A percentile compares a stretch with the other conserved stretches of the same genome.
phyloP scores from a whole-genome alignment of 2,329 filamentous ascomycete species.

The Colletotrichum aenigma region DNA sequence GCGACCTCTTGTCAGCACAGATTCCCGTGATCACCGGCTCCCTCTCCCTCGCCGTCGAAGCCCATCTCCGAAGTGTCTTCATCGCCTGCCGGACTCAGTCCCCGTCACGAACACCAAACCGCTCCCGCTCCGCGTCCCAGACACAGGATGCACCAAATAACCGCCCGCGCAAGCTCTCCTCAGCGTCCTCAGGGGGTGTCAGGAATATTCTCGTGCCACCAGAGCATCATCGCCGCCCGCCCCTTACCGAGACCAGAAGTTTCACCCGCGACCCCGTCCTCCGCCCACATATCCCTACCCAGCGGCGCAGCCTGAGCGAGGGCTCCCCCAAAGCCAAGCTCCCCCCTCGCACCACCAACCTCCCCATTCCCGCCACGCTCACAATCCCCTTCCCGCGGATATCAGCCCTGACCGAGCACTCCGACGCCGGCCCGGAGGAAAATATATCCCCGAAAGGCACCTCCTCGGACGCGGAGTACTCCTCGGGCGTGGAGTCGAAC shows the following conservation, averaged over 20 bases:
- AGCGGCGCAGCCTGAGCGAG: neutral
- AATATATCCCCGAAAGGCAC: neutral
- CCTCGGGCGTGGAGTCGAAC: slow-evolving; percentile 10
- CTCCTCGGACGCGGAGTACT: slow-evolving; percentile 11
- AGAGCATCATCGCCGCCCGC: neutral
- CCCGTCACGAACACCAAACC: neutral
- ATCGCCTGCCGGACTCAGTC: slow-evolving; percentile 4
- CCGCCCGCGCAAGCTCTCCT: neutral
- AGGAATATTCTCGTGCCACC: neutral
- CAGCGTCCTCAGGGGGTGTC: neutral
- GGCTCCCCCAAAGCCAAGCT: neutral
- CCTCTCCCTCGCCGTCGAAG: slow-evolving; percentile 1
- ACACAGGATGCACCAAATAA: neutral
- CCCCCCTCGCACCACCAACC: neutral
- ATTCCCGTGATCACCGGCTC: slow-evolving; percentile 14
- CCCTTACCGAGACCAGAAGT: neutral
- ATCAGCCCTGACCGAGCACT: slow-evolving; percentile 12
- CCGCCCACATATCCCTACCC: neutral
- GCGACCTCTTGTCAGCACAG: slow-evolving; percentile 2
- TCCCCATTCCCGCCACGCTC: neutral
- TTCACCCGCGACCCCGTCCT: neutral
- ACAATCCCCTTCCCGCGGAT: slow-evolving; percentile 13
- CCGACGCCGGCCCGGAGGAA: neutral
- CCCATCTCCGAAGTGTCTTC: slow-evolving; percentile 14
- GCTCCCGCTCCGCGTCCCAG: neutral